Percentiles rank a stretch among this genome's conserved stretches.
Conservation (phyloP, 495 filamentous ascomycete genomes). For the Xanthoparmelia taractica region DNA sequence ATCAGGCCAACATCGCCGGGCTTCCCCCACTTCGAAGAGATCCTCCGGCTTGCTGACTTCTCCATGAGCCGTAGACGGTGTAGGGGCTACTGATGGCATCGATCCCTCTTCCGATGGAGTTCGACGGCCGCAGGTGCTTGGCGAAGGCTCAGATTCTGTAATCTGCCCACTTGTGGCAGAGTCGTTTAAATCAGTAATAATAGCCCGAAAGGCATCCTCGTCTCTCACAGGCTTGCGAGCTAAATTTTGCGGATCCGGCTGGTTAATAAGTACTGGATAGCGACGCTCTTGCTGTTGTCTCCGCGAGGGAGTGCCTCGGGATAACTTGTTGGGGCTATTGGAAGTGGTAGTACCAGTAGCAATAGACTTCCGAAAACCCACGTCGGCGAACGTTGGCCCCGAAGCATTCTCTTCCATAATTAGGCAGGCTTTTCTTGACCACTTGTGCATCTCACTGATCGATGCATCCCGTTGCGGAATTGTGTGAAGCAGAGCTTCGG, state of each 20-base stretch:
- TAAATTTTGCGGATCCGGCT: not conserved
- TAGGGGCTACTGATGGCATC: not conserved
- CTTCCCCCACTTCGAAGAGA: not conserved
- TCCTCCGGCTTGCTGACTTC: not conserved
- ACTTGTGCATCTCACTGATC: not conserved
- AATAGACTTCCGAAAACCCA: not conserved
- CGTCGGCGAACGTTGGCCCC: not conserved
- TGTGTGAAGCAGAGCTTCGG: not conserved
- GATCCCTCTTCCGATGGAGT: not conserved
- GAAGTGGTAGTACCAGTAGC: too few species aligned
- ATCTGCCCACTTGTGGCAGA: not conserved
- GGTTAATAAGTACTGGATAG: not conserved
- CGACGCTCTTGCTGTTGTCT: constrained; percentile 1
- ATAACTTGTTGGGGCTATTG: not conserved
- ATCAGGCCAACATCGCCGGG: not conserved
- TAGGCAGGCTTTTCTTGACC: not conserved
- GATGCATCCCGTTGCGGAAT: not conserved
- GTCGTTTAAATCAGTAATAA: not conserved
- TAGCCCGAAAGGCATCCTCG: not conserved
- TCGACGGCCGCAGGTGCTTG: not conserved
- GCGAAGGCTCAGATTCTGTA: constrained; percentile 1
- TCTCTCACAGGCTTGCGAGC: not conserved
- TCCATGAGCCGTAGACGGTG: not conserved
- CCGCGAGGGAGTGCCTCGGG: not conserved
- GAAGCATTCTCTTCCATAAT: not conserved